Base-by-base conservation (phyloP, 225 moss, liverwort and hornwort genomes). In the Bryum argenteum region DNA sequence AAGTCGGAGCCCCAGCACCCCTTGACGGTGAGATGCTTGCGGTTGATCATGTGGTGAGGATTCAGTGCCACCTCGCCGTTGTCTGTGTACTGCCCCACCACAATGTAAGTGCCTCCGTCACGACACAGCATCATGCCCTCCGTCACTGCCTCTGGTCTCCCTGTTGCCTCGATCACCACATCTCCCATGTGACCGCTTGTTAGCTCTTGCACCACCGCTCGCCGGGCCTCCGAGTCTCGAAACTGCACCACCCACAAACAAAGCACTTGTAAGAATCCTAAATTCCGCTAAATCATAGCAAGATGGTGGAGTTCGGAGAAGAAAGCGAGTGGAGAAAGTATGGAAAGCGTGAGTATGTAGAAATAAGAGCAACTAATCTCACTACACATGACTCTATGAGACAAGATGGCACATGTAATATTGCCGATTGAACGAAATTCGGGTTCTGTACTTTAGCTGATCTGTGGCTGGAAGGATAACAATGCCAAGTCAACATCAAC, bases 1-100 rank as follows among this genome's bases (percentile, higher is more conserved):
- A 93, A 93, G 77, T 93, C 92, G 64, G 92, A 93, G 71, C 92
- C 92, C 92, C 92, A 91, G 37, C 89, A 93, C 76, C 89, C 93
- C 78, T 89, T 93, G 62, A 93, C 21, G 0, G 85, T 87, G 67
- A 91, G 71, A 56, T 91, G 93, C 60, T 91, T 91, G 39, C 93
- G 74, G 67, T 91, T 91, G 71, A 93, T 82, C 73, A 89, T 72
- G 74, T 84, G 85, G 62, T 91, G 93, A 9, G 93, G 91, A 75
- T 93, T 93, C 11, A 93, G 79, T 9, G 72, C 58, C 1, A 86
- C 93, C 22, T 93, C 75, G 54, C 93, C 93, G 14, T 91, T 93
- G 71, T 93, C 91, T 0, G 87, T 91, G 78, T 91, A 93, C 68
- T 93, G 93, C 19, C 93, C 91, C 42, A 91, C 93, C 8, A 91